These are phyloP conservation scores for Myochromella boudieri DNA, from an alignment of 768 basidiomycete genomes.

Conservation along the genomic window DNA sequence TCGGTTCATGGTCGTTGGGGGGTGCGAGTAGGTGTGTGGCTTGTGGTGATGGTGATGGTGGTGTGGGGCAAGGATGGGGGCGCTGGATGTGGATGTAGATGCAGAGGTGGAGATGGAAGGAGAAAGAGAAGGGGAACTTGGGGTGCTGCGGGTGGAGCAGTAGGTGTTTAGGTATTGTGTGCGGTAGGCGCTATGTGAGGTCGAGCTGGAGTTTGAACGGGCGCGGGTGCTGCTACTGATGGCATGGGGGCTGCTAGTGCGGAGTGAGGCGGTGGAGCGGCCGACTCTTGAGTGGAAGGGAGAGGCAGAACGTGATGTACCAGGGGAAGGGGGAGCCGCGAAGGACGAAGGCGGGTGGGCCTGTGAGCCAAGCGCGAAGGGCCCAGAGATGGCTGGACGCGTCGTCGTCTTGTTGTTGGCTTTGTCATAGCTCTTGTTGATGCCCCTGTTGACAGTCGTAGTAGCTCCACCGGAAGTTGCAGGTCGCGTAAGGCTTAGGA, in stretches of 20 bases:
- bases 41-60: slow-evolving; percentile 10
- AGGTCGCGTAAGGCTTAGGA: slow-evolving; percentile 30
- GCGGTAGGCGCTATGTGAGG: slow-evolving; percentile 4
- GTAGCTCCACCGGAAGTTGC: slow-evolving; percentile 5
- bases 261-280: slow-evolving; percentile 15
- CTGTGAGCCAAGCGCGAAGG: slow-evolving; percentile 41
- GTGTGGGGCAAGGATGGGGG: too few relatives aligned
- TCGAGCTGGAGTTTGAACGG: slow-evolving; percentile 16
- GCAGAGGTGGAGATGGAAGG: too few relatives aligned
- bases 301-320: slow-evolving; percentile 15
- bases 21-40: slow-evolving; percentile 10
- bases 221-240: not conserved
- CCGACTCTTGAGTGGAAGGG: slow-evolving; percentile 4
- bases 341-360: too few relatives aligned
- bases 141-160: too few relatives aligned
- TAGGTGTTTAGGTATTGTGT: slow-evolving; percentile 1
- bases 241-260: not conserved
- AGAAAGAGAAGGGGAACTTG: too few relatives aligned
- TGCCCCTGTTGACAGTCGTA: too few relatives aligned
- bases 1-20: not conserved
- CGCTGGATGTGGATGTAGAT: too few relatives aligned
- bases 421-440: slow-evolving; percentile 6
- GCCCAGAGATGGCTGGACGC: slow-evolving; percentile 43
- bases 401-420: slow-evolving; percentile 9
- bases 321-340: slow-evolving; percentile 13